Base-by-base conservation (phyloP, 148 eudicot genomes). In the Diospyros lotus region DNA sequence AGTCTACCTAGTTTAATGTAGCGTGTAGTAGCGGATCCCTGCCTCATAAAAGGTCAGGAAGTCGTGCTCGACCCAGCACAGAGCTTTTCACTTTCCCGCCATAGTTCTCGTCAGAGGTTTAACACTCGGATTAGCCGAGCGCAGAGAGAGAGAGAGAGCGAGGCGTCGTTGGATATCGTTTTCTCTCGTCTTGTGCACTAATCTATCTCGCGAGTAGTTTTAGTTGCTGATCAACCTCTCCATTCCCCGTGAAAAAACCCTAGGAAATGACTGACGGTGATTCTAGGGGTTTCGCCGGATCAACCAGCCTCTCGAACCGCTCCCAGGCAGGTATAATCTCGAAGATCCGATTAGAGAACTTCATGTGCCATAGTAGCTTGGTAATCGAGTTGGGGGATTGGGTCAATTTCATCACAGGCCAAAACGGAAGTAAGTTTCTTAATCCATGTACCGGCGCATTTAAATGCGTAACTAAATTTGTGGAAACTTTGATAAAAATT, bases 321-420 rank as follows among this genome's bases (percentile, higher is more conserved):
- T 18, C 15, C 52, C 76, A 76, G 42, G 97, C 93, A 43, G 99
- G 99, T 3, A 89, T 89, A 4, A 87, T 92, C 73, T 75, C 82
- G 8, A 85, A 83, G 77, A 90, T 95, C 11, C 88, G 86, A 8
- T 55, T 95, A 1, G 97, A 95, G 79, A 92, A 95, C 75, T 95
- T 95, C 85, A 95, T 95, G 99, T 95, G 99, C 69, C 99, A 95
- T 75, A 83, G 85, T 17, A 88, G 76, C 78, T 72, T 95, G 76
- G 91, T 88, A 56, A 92, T 95, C 75, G 93, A 87, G 79, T 81
- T 95, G 9, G 90, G 89, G 18, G 93, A 90, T 51, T 74, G 70
- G 40, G 87, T 95, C 76, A 95, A 95, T 82, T 95, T 95, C 76
- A 84, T 95, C 83, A 95, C 98, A 18, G 99, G 99, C 52, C 99